These are phyloP conservation scores for Parafenestella ontariensis DNA, from an alignment of 2,329 filamentous ascomycete genomes.

Conservation along the genomic window DNA sequence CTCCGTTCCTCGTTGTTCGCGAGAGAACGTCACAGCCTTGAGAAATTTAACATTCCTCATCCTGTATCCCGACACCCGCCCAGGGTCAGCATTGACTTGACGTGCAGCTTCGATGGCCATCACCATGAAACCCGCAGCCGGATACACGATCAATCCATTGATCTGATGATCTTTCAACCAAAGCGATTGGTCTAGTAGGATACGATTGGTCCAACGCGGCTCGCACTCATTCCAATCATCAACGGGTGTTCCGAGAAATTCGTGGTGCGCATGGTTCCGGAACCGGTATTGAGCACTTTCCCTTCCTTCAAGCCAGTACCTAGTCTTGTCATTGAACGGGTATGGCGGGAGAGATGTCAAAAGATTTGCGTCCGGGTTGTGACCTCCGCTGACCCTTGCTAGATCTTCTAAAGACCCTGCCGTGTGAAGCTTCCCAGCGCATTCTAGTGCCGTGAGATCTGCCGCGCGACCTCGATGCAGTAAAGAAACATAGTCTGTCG, in stretches of 20 bases:
- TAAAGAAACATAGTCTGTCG: conserved; percentile 15
- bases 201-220: conserved; percentile 24
- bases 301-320: conserved; percentile 19
- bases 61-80: conserved; percentile 1
- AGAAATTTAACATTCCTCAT: no score
- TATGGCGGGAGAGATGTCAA: no score
- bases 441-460: no score
- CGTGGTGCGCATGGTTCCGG: conserved; percentile 11
- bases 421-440: no score
- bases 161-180: conserved; percentile 37
- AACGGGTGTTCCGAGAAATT: conserved; percentile 30
- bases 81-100: neutral
- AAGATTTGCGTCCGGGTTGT: no score
- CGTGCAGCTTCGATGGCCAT: conserved; percentile 36
- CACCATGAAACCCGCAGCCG: conserved; percentile 33
- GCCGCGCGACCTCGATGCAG: no score
- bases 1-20: no score
- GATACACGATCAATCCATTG: conserved; percentile 24
- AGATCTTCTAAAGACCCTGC: no score
- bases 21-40: no score
- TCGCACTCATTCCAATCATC: conserved; percentile 19
- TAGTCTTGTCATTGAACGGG: conserved; percentile 16
- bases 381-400: no score
- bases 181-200: conserved; percentile 15
- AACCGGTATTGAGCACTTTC: conserved; percentile 16